phyloP scores from a whole-genome alignment of 2,329 filamentous ascomycete species.

The Sarocladiaceae sp. region DNA sequence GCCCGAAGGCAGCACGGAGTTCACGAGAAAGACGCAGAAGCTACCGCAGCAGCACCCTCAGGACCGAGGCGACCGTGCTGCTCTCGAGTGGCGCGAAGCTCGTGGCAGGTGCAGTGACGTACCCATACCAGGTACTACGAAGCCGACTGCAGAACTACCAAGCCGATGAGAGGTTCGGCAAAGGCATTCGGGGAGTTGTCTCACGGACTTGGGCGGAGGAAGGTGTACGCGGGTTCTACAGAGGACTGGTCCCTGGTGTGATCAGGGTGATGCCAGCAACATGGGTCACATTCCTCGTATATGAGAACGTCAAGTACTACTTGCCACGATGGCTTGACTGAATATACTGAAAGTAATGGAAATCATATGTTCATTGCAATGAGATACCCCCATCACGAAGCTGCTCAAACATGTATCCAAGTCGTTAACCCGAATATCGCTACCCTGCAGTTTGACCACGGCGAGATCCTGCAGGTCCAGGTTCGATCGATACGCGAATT shows the following conservation, averaged over 20 bases:
- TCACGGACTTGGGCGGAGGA: constrained; percentile 73
- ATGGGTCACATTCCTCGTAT: constrained; percentile 94
- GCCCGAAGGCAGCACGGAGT: constrained; percentile 23
- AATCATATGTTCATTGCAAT: not conserved
- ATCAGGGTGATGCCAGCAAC: constrained; percentile 89
- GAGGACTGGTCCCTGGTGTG: constrained; percentile 84
- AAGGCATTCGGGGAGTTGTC: constrained; percentile 66
- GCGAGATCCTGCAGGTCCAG: no score
- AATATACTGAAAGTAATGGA: not conserved
- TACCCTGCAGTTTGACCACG: not conserved
- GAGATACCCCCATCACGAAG: no score
- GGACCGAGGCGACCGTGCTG: constrained; percentile 72
- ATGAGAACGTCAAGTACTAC: constrained; percentile 85
- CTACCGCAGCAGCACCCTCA: constrained; percentile 34
- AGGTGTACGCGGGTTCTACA: constrained; percentile 81
- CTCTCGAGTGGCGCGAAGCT: constrained; percentile 81
- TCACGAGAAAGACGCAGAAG: constrained; percentile 9
- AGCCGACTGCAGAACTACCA: constrained; percentile 87
- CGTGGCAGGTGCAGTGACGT: constrained; percentile 83
- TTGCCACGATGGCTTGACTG: constrained; percentile 42
- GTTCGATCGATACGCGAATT: no score
- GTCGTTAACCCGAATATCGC: no score
- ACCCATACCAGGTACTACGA: constrained; percentile 91
- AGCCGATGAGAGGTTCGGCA: constrained; percentile 68
- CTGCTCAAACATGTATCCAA: no score